Base-by-base conservation (phyloP, 345 rosid genomes). In the Fremontodendron californicum region DNA sequence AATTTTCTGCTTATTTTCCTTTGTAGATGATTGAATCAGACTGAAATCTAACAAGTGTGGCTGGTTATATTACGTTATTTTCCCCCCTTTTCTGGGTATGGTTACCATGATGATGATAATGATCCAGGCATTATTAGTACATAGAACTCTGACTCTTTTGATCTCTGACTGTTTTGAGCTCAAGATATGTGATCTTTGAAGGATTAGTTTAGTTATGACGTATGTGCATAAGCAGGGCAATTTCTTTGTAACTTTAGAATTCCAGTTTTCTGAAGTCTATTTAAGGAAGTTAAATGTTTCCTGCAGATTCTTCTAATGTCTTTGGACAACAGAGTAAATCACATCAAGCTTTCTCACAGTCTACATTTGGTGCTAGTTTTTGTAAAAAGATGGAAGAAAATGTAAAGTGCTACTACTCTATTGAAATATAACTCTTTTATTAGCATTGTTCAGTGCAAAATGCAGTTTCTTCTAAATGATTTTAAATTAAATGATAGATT, bases 331-430 rank as follows among this genome's bases (percentile, higher is more conserved):
- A 77, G 73, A 71, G 39, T 73, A 46, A 82, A 72, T 77, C 83
- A 72, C 73, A 84, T 37, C 78, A 79, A 77, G 86, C 74, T 66
- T 74, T 67, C 65, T 63, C 85, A 15, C 82, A 80, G 62, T 84
- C 92, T n/a, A 71, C 86, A 23, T 90, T 89, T 81, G 74, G 84
- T 69, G 25, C 79, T 54, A 16, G 60, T 72, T 87, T 91, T 74
- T 48, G 76, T 75, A 83, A 74, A 73, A 85, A 69, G 83, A 78
- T 89, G 65, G 91, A 86, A 62, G 85, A 81, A n/a, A 82, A 87
- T 73, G 98, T 91, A 89, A 78, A 86, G 75, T 77, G 76, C 68
- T 69, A 77, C 76, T 72, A 19, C 73, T 54, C 35, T 75, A 35
- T 58, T 80, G 74, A 25, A 18, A 55, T 63, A 62, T 73, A 13